Evolutionary conservation across 306 rosid genomes (phyloP).

Genomic region (Vigna reflexopilosa): DNA sequence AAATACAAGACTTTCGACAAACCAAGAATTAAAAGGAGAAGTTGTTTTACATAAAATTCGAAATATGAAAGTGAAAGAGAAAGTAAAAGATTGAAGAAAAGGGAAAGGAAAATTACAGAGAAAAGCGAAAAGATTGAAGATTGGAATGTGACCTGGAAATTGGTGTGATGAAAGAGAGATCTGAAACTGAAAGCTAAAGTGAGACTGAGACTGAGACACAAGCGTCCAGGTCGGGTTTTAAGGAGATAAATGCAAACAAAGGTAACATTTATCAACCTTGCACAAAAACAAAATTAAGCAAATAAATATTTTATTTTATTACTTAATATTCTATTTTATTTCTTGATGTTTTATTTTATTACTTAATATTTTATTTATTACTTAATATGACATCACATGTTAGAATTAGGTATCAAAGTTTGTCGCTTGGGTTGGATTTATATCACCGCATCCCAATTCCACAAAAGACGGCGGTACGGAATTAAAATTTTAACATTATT

Average conservation of each 20-base stretch:
- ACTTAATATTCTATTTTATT: too few species aligned
- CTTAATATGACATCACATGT: too few species aligned
- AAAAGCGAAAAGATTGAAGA: not conserved
- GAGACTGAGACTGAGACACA: not conserved
- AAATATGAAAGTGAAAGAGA: not conserved
- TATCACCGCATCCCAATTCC: too few species aligned
- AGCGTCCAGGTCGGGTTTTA: constrained; percentile 5
- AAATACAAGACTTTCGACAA: not conserved
- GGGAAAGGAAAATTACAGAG: not conserved
- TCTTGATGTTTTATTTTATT: too few species aligned
- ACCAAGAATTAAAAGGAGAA: not conserved
- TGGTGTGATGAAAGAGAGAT: not conserved
- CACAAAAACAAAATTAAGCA: not conserved
- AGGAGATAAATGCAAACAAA: not conserved
- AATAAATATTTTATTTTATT: not conserved
- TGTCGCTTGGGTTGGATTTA: too few species aligned
- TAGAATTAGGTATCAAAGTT: too few species aligned
- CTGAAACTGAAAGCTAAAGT: not conserved
- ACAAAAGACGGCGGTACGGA: too few species aligned
- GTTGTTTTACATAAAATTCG: not conserved
- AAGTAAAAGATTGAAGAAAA: not conserved
- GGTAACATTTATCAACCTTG: not conserved
- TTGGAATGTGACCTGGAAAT: not conserved
- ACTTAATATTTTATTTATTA: too few species aligned
- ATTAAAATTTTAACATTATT: too few species aligned